Evolutionary conservation across 345 rosid genomes (phyloP).

Genomic region (Syzygium aqueum): DNA sequence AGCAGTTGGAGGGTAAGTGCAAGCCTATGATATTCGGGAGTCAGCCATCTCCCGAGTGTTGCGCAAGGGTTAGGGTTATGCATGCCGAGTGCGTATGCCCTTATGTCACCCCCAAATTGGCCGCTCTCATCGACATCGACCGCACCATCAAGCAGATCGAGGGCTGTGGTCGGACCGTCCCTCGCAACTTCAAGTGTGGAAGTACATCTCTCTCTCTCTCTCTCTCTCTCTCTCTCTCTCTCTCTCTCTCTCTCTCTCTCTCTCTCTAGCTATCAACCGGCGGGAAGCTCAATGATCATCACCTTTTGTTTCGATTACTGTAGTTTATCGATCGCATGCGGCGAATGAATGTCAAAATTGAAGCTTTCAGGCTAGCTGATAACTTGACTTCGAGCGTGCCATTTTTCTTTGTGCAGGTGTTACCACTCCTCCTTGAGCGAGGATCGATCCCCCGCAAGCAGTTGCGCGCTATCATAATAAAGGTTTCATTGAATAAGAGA

Average conservation of each 20-base stretch:
- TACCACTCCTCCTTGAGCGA: not conserved
- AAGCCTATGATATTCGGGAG: not conserved
- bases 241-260: too few relatives aligned
- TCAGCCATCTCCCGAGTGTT: not conserved
- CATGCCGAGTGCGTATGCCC: constrained; percentile 7
- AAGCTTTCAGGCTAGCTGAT: not conserved
- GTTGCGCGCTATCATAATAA: not conserved
- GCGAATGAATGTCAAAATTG: not conserved
- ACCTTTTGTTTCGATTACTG: not conserved
- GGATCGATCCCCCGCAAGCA: not conserved
- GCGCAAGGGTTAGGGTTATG: constrained; percentile 1
- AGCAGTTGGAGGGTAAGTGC: not conserved
- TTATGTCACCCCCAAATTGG: constrained; percentile 2
- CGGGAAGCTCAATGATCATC: not conserved
- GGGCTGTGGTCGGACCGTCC: constrained; percentile 13
- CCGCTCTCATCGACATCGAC: constrained; percentile 4
- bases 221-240: not conserved
- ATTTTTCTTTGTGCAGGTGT: not conserved
- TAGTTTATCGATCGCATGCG: not conserved
- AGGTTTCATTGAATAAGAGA: not conserved
- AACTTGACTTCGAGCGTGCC: not conserved
- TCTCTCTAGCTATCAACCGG: not conserved
- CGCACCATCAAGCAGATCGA: constrained; percentile 1
- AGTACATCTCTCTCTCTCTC: not conserved
- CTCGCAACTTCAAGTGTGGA: constrained; percentile 17